phyloP scores from a whole-genome alignment of 1,284 basidiomycete genomes.

The Ceratobasidium sp. region DNA sequence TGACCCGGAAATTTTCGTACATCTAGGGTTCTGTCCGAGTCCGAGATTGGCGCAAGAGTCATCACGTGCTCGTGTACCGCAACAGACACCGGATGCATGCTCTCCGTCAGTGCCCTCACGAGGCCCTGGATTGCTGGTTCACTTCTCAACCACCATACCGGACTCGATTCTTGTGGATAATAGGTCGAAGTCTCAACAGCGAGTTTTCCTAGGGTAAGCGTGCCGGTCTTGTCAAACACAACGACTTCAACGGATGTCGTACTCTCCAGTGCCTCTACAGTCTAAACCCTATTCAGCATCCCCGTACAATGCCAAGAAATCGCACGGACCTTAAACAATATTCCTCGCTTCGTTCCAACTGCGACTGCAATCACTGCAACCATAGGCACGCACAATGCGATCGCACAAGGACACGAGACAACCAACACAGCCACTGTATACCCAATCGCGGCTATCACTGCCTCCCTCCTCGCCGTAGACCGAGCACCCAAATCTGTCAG shows the following conservation, averaged over 20 bases:
- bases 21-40: background rate
- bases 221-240: constrained; percentile 59
- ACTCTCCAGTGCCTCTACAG: constrained; percentile 46
- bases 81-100: constrained; percentile 10
- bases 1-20: background rate
- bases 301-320: background rate
- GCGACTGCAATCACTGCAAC: constrained; percentile 42
- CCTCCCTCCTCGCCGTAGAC: constrained; percentile 40
- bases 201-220: constrained; percentile 52
- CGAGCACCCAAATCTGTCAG: background rate
- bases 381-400: constrained; percentile 47
- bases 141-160: background rate
- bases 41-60: background rate
- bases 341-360: constrained; percentile 28
- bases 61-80: background rate
- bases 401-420: constrained; percentile 56
- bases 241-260: constrained; percentile 49
- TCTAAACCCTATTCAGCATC: background rate
- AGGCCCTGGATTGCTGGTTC: background rate
- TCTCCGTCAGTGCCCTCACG: constrained; percentile 20
- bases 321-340: constrained; percentile 37
- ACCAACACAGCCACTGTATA: constrained; percentile 56
- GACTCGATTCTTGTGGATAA: constrained; percentile 32
- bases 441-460: constrained; percentile 51
- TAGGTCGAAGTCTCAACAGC: constrained; percentile 44